Evolutionary conservation across 1,284 basidiomycete species (phyloP), one percentile per base, ranked within the genome.

Genomic region (Cystobasidium sp.): DNA sequence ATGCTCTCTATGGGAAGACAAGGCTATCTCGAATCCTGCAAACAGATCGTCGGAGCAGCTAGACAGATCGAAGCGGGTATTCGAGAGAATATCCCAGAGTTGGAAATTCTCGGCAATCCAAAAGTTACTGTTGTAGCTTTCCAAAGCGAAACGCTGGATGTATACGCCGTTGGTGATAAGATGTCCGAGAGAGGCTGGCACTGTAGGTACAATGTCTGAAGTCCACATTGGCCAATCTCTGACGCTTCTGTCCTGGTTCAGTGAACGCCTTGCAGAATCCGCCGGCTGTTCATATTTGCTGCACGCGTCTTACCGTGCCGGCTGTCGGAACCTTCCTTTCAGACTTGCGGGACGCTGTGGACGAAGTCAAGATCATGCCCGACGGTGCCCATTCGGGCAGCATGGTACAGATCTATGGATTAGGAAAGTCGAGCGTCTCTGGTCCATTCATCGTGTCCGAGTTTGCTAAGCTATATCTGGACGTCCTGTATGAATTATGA

Each of bases 11-110:
- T 97, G 84, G 96, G 96, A 39, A 86, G 89, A 75, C 87, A 91
- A 88, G 97, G 97, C 16, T 99, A 99, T 84, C 87, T 92, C n/a
- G 85, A 88, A 74, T 94, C 93, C 0, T 97, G 95, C 81, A 87
- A 87, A 39, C 84, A 87, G 55, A 98, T 99, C 76, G 92, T 99
- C 55, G 85, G 87, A 67, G 87, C 88, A 20, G 86, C 91, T 1
- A 87, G 89, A 69, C 85, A 81, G 31, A 93, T 95, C 76, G 88
- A 88, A 43, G 84, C 86, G 20, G 85, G 86, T 5, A 90, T 96
- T 78, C 84, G 84, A 14, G 79, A 85, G 1, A 74, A 76, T 52
- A 76, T 83, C 39, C 80, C 81, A 0, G 90, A 93, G 81, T 85
- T 98, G 8, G 89, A 90, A 80, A 84, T 97, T 22, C 86, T 99